phyloP scores from a whole-genome alignment of 2,329 filamentous ascomycete species.

The Paecilomyces niveus region DNA sequence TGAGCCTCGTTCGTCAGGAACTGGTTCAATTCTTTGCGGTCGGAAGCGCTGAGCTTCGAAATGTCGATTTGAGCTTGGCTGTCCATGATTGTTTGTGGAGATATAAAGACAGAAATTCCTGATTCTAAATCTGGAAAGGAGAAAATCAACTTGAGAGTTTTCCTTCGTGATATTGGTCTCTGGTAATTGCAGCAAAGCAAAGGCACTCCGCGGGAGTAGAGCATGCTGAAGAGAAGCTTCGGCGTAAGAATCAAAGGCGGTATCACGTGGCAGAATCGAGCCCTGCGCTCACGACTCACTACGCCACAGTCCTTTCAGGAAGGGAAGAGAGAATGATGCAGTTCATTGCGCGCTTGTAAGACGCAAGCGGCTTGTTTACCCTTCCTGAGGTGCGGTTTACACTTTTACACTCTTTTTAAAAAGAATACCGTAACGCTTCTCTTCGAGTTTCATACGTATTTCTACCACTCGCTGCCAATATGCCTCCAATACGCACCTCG shows the following conservation, averaged over 20 bases:
- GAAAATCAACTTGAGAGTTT: background rate
- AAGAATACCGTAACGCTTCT: background rate
- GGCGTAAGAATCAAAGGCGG: constrained; percentile 13
- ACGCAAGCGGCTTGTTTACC: background rate
- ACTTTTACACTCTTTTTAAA: background rate
- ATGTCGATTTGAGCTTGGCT: constrained; percentile 49
- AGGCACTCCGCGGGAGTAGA: background rate
- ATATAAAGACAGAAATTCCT: background rate
- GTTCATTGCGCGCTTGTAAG: background rate
- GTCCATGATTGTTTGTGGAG: constrained; percentile 24
- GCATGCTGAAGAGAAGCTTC: background rate
- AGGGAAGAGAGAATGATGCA: background rate
- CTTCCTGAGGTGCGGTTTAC: background rate
- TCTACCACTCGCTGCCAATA: constrained; percentile 19
- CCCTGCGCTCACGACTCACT: constrained; percentile 2
- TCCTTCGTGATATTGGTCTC: background rate
- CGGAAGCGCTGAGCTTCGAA: constrained; percentile 67
- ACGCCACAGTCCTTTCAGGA: background rate
- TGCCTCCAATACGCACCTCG: constrained; percentile 56
- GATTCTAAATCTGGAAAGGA: background rate
- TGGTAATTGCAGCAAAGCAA: background rate
- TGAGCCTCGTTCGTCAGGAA: constrained; percentile 80
- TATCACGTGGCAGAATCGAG: constrained; percentile 18
- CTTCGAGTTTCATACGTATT: background rate
- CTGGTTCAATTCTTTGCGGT: constrained; percentile 81